Percentiles rank a stretch among this genome's conserved stretches.
Evolutionary conservation across 768 basidiomycete genomes (phyloP).

Genomic region (Tulasnella sp.): DNA sequence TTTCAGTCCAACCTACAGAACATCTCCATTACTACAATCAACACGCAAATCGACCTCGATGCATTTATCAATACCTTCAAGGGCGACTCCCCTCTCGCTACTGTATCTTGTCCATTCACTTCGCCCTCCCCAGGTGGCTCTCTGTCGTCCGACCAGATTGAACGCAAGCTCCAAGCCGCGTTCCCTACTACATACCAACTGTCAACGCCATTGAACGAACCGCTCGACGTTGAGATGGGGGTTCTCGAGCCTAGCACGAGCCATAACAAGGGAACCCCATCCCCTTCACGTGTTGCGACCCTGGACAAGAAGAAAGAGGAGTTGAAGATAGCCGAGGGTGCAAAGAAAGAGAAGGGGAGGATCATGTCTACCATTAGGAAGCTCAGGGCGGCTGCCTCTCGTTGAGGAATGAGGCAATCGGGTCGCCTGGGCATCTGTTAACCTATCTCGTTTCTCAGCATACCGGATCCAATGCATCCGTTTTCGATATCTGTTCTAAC

Average conservation of each 20-base stretch:
- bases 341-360: constrained; percentile 5
- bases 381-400: background rate
- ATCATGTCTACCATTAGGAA: constrained; percentile 10
- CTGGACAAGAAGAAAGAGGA: constrained; percentile 13
- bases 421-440: too few species aligned
- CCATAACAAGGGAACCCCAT: background rate
- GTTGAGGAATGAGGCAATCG: background rate
- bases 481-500: too few species aligned
- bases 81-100: background rate
- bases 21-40: background rate
- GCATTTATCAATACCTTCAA: background rate
- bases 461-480: too few species aligned
- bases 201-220: background rate
- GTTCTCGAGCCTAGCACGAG: background rate
- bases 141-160: background rate
- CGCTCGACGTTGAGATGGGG: constrained; percentile 7
- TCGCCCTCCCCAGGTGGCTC: background rate
- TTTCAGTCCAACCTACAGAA: background rate
- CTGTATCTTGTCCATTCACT: constrained; percentile 3
- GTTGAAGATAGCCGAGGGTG: constrained; percentile 5
- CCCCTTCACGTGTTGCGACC: background rate
- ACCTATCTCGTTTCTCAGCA: constrained; percentile 17
- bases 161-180: background rate
- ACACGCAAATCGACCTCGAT: background rate
- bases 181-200: background rate